Evolutionary conservation across 1,284 basidiomycete genomes (phyloP), one percentile per base, ranked within the genome.

Genomic region (Tilletia caries): DNA sequence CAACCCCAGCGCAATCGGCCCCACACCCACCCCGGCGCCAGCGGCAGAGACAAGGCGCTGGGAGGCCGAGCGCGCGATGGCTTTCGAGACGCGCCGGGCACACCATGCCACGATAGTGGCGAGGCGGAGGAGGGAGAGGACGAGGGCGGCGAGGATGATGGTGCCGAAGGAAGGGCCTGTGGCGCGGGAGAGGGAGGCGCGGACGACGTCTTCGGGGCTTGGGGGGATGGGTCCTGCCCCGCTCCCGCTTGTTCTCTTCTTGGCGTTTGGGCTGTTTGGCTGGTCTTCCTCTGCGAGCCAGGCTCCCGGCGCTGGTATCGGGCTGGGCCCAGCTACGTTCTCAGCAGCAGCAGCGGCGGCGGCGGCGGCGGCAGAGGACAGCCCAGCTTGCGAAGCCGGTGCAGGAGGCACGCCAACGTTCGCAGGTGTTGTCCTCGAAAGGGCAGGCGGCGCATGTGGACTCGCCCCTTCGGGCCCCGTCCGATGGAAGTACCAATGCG

Each of bases 401-500:
- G 41, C 65, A 20, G 48, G 48, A 12, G 34, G 20, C n/a, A 32
- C 66, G n/a, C 23, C 23, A 4, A 48, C 66, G 18, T 32, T 44
- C 32, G 44, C 46, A 34, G 66, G 27, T 6, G 23, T 13, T 13
- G 43, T 29, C 12, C 20, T n/a, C n/a, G n/a, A n/a, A n/a, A n/a
- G n/a, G n/a, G n/a, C n/a, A 4, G n/a, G 29, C 23, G 18, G 23
- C 6, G 43, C 66, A 37, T 29, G 4, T 3, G 25, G 25, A 23
- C 43, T 18, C 20, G 27, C 27, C 15, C 27, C 32, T 13, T 54
- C 48, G 12, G 50, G 23, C 2, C 85, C 88, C 80, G 80, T 92
- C 89, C 91, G 88, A 62, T 91, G 87, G 79, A 93, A 95, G 82
- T 95, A 96, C 93, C 93, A 97, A 50, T 91, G 89, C 0, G 92